A percentile compares a stretch with the other conserved stretches of the same genome.
These are phyloP conservation scores for Psilocybe azurescens DNA, from an alignment of 768 basidiomycete species.

Conservation along the genomic window DNA sequence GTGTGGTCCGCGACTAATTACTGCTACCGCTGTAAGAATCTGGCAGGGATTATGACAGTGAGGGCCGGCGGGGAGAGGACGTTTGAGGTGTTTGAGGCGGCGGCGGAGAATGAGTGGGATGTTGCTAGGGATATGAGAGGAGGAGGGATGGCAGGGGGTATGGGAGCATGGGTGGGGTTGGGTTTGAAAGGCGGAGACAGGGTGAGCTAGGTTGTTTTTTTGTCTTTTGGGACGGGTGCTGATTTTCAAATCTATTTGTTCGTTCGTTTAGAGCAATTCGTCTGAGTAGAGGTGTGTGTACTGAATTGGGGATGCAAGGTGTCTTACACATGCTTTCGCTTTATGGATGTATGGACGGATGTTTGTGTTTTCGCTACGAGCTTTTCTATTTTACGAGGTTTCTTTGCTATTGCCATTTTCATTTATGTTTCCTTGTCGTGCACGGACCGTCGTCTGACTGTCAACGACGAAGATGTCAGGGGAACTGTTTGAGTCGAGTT, in stretches of 20 bases:
- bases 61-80: slow-evolving; percentile 65
- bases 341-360: too few species aligned
- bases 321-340: background rate
- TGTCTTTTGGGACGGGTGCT: background rate
- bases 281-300: slow-evolving; percentile 16
- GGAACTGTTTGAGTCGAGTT: too few species aligned
- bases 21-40: slow-evolving; percentile 69
- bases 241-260: background rate
- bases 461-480: too few species aligned
- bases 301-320: too few species aligned
- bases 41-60: slow-evolving; percentile 90
- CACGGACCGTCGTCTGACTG: too few species aligned
- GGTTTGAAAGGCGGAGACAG: background rate
- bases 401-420: too few species aligned
- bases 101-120: slow-evolving; percentile 83
- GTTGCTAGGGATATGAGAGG: slow-evolving; percentile 17
- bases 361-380: too few species aligned
- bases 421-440: too few species aligned
- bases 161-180: background rate
- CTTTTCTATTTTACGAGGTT: too few species aligned
- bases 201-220: background rate
- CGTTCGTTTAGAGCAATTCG: slow-evolving; percentile 16
- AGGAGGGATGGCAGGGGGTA: background rate
- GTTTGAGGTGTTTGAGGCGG: slow-evolving; percentile 86
- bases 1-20: slow-evolving; percentile 95